Conservation (phyloP, 305 asterid genomes). For the Fraxinus angustifolia region DNA sequence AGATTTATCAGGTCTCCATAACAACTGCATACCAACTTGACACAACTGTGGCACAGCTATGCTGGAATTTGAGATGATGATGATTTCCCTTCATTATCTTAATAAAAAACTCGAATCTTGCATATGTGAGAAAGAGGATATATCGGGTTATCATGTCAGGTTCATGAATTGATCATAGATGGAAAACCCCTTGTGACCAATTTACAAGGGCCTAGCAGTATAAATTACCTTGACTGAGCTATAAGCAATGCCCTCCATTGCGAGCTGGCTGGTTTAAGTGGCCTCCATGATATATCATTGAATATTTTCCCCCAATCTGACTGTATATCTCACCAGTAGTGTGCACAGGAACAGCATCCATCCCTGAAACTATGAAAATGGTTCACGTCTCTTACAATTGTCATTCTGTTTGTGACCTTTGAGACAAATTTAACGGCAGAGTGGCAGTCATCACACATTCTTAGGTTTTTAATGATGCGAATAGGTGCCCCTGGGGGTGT, state of each 20-base stretch:
- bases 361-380: slow-evolving; percentile 60
- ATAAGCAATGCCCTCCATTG: neutral
- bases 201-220: slow-evolving; percentile 1
- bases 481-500: slow-evolving; percentile 65
- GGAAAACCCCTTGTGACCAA: neutral
- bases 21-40: no score
- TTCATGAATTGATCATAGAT: neutral
- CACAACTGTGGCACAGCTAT: no score
- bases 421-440: slow-evolving; percentile 64
- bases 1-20: no score
- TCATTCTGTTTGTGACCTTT: slow-evolving; percentile 50
- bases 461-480: slow-evolving; percentile 59
- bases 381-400: slow-evolving; percentile 65
- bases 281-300: neutral
- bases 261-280: no score
- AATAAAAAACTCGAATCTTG: neutral
- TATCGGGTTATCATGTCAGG: neutral
- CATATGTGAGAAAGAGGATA: neutral
- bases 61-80: no score
- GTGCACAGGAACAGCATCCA: slow-evolving; percentile 71
- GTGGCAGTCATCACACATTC: slow-evolving; percentile 89
- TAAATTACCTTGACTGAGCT: slow-evolving; percentile 5
- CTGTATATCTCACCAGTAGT: slow-evolving; percentile 53
- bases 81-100: neutral
- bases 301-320: neutral